Evolutionary conservation across 257 asterid species (phyloP).

Genomic region (Forsythia suspensa): DNA sequence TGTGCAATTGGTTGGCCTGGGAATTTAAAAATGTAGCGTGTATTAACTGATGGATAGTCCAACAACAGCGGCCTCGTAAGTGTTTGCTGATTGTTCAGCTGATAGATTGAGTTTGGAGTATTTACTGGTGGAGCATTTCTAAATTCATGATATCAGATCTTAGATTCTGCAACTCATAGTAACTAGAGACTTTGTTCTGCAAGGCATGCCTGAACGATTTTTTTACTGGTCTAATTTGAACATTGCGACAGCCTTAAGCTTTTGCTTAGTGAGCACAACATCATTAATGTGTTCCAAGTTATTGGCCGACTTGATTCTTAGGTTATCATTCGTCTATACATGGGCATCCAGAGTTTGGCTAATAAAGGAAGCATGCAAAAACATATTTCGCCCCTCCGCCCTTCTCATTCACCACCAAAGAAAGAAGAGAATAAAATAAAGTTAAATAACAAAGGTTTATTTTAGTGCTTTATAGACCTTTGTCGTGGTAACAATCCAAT

Average conservation of each 20-base stretch:
- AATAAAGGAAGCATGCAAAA: conserved; percentile 7
- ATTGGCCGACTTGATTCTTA: background rate
- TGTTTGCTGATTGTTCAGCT: background rate
- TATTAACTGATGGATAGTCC: background rate
- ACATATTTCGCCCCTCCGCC: background rate
- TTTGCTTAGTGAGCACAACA: background rate
- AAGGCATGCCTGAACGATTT: background rate
- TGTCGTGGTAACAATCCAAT: background rate
- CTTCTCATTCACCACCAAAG: background rate
- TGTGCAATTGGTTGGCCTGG: background rate
- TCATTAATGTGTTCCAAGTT: background rate
- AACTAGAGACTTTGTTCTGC: background rate
- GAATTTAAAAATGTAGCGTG: background rate
- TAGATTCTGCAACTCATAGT: background rate
- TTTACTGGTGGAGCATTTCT: background rate
- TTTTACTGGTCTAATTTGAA: background rate
- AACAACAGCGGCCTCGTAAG: background rate
- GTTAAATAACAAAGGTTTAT: background rate
- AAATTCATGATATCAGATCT: background rate
- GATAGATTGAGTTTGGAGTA: background rate
- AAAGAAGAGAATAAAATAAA: conserved; percentile 2
- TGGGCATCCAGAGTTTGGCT: conserved; percentile 1
- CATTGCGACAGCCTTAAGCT: conserved; percentile 5
- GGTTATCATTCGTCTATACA: background rate
- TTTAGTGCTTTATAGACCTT: background rate